Percentiles rank a stretch among this genome's conserved stretches.
Evolutionary conservation across 1,284 basidiomycete genomes (phyloP).

Genomic region (Bjerkandera adusta): DNA sequence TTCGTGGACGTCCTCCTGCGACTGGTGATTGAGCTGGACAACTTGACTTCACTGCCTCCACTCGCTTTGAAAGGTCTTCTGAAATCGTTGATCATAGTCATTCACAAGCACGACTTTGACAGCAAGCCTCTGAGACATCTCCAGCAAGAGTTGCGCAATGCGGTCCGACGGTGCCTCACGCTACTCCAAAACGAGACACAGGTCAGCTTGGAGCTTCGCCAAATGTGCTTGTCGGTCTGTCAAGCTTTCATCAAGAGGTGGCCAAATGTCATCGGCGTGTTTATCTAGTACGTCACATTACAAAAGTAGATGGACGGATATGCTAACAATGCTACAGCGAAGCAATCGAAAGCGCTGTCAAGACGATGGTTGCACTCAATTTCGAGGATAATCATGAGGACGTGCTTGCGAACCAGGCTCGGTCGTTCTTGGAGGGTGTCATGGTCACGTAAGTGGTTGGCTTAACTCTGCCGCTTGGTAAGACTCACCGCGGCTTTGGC

Average conservation of each 20-base stretch:
- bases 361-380: constrained; percentile 44
- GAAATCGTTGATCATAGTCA: constrained; percentile 58
- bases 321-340: constrained; percentile 28
- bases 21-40: constrained; percentile 43
- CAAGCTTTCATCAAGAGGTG: constrained; percentile 64
- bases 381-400: constrained; percentile 49
- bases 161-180: constrained; percentile 50
- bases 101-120: constrained; percentile 71
- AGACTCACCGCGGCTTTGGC: constrained; percentile 20
- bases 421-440: constrained; percentile 49
- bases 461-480: neutral
- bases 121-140: constrained; percentile 48
- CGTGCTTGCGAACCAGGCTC: constrained; percentile 52
- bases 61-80: constrained; percentile 55
- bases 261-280: constrained; percentile 47
- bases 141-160: constrained; percentile 48
- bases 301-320: neutral
- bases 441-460: constrained; percentile 42
- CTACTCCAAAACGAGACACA: constrained; percentile 41
- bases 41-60: constrained; percentile 45
- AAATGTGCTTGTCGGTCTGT: constrained; percentile 54
- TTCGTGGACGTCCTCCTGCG: constrained; percentile 59
- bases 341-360: constrained; percentile 46
- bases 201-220: constrained; percentile 62
- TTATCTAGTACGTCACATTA: constrained; percentile 44